Percentiles rank a stretch among this genome's conserved stretches.
These are phyloP conservation scores for Boletus sp. DNA, from an alignment of 1,284 basidiomycete species.

Conservation along the genomic window DNA sequence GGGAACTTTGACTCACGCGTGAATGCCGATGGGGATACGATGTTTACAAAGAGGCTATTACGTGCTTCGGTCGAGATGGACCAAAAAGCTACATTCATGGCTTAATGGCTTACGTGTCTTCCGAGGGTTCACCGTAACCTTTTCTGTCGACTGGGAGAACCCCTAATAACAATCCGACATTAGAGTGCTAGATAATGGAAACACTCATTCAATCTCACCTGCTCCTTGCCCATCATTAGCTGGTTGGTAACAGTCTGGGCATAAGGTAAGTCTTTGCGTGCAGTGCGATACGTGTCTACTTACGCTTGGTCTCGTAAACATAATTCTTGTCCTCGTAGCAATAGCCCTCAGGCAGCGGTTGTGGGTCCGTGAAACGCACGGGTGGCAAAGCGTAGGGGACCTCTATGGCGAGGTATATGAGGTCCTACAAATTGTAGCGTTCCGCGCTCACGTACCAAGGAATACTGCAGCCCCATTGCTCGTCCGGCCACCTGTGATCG, in stretches of 20 bases:
- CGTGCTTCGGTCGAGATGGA: background rate
- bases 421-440: background rate
- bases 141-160: background rate
- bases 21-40: slow-evolving; percentile 64
- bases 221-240: slow-evolving; percentile 58
- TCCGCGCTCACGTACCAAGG: slow-evolving; percentile 49
- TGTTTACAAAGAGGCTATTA: slow-evolving; percentile 68
- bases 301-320: slow-evolving; percentile 59
- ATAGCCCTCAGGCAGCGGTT: slow-evolving; percentile 41
- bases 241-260: slow-evolving; percentile 63
- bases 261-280: background rate
- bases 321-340: slow-evolving; percentile 65
- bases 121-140: slow-evolving; percentile 42
- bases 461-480: slow-evolving; percentile 63
- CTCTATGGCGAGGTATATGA: slow-evolving; percentile 41
- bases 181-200: background rate
- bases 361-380: slow-evolving; percentile 57
- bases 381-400: slow-evolving; percentile 71
- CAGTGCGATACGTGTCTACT: slow-evolving; percentile 29
- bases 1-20: slow-evolving; percentile 54
- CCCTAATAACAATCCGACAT: background rate
- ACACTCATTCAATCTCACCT: slow-evolving; percentile 38
- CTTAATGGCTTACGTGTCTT: slow-evolving; percentile 60
- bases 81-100: background rate
- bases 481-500: slow-evolving; percentile 59